phyloP scores from a whole-genome alignment of 306 rosid species.

The Rosa persica region DNA sequence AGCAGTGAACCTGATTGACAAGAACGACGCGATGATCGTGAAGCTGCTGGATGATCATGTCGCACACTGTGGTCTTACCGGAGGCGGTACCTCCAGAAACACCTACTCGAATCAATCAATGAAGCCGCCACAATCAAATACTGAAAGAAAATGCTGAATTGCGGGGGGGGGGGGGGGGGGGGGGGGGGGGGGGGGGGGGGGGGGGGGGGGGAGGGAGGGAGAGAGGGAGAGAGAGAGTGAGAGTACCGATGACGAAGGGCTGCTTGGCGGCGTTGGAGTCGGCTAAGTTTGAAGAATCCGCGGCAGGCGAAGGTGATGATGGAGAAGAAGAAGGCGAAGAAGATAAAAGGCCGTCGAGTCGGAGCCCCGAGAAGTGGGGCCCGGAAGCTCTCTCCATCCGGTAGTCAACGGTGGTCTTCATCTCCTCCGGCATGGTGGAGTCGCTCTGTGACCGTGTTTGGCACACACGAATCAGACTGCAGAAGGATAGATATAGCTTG shows the following conservation, averaged over 20 bases:
- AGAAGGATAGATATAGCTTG: no score
- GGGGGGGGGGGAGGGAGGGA: no score
- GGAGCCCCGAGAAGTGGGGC: conserved; percentile 86
- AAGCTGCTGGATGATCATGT: conserved; percentile 96
- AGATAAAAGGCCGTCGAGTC: conserved; percentile 52
- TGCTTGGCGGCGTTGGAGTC: conserved; percentile 33
- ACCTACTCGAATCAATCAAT: conserved; percentile 41
- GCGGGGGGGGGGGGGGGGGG: no score
- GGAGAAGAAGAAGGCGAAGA: conserved; percentile 52
- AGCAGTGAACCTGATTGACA: conserved; percentile 65
- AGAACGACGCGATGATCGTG: conserved; percentile 95
- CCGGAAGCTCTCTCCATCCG: conserved; percentile 91
- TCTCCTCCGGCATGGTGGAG: conserved; percentile 62
- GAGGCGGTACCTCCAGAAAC: conserved; percentile 99
- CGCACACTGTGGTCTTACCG: conserved; percentile 95
- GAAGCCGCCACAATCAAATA: no score
- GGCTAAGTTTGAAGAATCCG: conserved; percentile 2
- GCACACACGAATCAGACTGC: no score
- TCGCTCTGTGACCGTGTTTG: no score
- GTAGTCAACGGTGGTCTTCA: conserved; percentile 61
- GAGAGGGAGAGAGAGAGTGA: background rate
- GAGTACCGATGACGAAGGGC: conserved; percentile 79
- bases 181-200: no score
- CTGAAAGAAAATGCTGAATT: no score
- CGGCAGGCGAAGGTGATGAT: conserved; percentile 33